Evolutionary conservation across 106 monocot species (phyloP).

Genomic region (Agapanthus africanus): DNA sequence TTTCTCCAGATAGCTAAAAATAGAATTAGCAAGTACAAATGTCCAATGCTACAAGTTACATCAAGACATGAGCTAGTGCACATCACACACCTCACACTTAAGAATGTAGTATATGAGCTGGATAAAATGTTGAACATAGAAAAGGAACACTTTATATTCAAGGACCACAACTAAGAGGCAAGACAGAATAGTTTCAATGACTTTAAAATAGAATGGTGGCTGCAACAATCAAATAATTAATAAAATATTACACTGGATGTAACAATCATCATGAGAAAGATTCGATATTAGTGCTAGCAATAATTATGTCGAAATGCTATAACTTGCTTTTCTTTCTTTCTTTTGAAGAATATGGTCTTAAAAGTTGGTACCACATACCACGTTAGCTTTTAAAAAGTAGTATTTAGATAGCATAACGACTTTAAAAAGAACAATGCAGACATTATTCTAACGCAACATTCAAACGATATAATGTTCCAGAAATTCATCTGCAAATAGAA

Average conservation of each 20-base stretch:
- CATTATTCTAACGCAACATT: not conserved
- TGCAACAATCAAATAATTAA: not conserved
- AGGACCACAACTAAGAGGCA: not conserved
- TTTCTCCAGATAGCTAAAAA: too few relatives aligned
- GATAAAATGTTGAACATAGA: not conserved
- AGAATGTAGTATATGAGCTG: not conserved
- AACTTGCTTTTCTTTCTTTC: slow-evolving; percentile 2
- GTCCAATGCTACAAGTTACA: not conserved
- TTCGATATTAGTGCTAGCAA: slow-evolving; percentile 7
- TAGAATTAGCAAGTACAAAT: too few relatives aligned
- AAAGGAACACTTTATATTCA: not conserved
- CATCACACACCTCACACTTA: not conserved
- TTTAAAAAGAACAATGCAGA: slow-evolving; percentile 6
- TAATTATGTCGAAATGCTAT: not conserved
- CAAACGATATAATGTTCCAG: not conserved
- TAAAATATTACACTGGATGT: not conserved
- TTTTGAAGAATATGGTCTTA: slow-evolving; percentile 10
- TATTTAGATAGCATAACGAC: slow-evolving; percentile 2
- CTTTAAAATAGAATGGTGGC: not conserved
- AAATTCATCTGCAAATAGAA: slow-evolving; percentile 3
- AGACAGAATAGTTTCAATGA: not conserved
- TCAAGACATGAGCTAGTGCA: not conserved
- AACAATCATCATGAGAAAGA: slow-evolving; percentile 6
- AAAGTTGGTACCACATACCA: slow-evolving; percentile 1
- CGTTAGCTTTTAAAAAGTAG: not conserved